Base-by-base conservation (phyloP, 78 protist species). In the slime mould (Dictyostelium discoideum) region DNA sequence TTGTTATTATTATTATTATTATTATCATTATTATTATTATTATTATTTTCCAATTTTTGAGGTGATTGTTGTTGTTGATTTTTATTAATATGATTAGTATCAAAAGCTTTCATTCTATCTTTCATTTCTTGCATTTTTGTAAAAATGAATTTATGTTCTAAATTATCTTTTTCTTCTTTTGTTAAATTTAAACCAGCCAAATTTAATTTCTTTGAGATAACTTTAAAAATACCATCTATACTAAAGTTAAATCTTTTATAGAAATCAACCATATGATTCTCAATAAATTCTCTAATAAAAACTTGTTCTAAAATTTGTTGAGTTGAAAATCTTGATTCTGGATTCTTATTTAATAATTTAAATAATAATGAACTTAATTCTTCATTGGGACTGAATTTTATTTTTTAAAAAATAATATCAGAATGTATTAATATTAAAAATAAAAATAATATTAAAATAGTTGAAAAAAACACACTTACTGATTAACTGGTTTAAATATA, bases 331-430 rank as follows among this genome's bases (percentile, higher is more conserved):
- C 76, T 67, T 4, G 7, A 9, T 67, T n/a, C 26, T 67, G 76
- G 76, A 24, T 67, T 26, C 1, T 26, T 67, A n/a, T 67, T 67
- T 67, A 67, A 67, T n/a, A 67, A 24, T 67, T 67, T 67, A 67
- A 67, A 67, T 67, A 67, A 67, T 24, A 67, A 67, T 67, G 76
- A 22, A n/a, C 76, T 67, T 67, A 67, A 67, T 67, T 67, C 76
- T 67, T 67, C 76, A 24, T 67, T 67, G n/a, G 76, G 32, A 20
- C 73, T 65, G 9, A 20, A 20, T 11, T 50, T 54, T 54, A 54
- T 14, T 10, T 3, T 14, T 5, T 1, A 16, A 54, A 54, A 16
- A 54, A 54, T n/a, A n/a, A n/a, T n/a, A n/a, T n/a, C n/a, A 54
- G 18, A 50, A 44, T 9, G 50, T 44, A 44, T 9, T 5, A 44